These are phyloP conservation scores for Solanum pennellii DNA, from an alignment of 257 asterid genomes.

Conservation along the genomic window DNA sequence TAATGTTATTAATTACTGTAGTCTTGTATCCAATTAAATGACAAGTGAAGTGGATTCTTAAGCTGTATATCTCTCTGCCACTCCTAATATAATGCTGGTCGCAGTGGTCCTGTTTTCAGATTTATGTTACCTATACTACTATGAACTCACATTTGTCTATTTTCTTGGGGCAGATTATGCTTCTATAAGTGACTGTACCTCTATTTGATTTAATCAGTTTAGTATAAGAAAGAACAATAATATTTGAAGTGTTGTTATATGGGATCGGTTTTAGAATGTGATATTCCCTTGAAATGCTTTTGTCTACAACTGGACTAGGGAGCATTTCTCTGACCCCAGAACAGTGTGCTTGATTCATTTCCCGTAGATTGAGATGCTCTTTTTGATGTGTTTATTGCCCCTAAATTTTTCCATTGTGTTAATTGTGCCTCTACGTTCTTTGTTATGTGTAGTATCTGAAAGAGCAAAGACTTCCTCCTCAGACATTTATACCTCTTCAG, in stretches of 20 bases:
- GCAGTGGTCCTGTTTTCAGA: not conserved
- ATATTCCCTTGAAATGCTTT: not conserved
- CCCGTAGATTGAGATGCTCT: not conserved
- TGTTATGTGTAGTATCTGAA: constrained; percentile 66
- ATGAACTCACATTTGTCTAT: not conserved
- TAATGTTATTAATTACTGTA: not conserved
- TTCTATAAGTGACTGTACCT: not conserved
- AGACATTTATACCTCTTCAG: constrained; percentile 90
- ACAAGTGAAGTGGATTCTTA: not conserved
- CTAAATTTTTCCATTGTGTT: not conserved
- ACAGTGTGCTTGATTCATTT: not conserved
- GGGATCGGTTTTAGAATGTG: not conserved
- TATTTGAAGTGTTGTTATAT: not conserved
- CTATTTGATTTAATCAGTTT: not conserved
- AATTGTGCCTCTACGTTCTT: not conserved
- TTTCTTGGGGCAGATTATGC: not conserved
- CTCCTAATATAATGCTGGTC: not conserved
- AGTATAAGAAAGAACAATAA: not conserved
- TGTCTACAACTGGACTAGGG: not conserved
- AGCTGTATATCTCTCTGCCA: not conserved
- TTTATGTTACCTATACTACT: not conserved
- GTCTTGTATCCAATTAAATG: not conserved
- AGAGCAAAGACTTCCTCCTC: constrained; percentile 98
- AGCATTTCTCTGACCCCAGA: not conserved
- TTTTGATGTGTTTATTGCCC: not conserved